Conservation (phyloP, 2,329 filamentous ascomycete genomes). For the Penicillium sp. region DNA sequence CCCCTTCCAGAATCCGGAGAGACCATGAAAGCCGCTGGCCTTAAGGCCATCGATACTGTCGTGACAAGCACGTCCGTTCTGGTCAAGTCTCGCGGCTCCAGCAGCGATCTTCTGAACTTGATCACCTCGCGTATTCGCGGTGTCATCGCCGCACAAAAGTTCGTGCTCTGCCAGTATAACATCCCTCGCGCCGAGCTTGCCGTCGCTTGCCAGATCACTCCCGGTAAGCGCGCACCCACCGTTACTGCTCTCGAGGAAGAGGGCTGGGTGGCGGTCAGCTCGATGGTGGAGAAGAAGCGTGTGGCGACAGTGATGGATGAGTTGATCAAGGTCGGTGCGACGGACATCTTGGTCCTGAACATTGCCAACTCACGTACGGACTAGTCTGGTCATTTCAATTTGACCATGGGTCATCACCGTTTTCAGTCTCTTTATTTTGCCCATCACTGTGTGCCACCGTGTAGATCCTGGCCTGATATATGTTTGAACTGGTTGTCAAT, state of each 20-base stretch:
- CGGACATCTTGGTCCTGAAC: constrained; percentile 77
- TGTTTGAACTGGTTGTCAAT: constrained; percentile 5
- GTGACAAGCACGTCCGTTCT: constrained; percentile 81
- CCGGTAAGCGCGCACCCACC: constrained; percentile 88
- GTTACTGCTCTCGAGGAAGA: constrained; percentile 82
- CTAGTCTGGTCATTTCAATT: constrained; percentile 15
- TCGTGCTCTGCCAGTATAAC: constrained; percentile 95
- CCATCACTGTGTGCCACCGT: constrained; percentile 1
- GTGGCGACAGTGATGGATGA: constrained; percentile 85
- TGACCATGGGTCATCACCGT: background rate
- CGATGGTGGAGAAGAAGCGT: constrained; percentile 85
- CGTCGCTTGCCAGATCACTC: constrained; percentile 70
- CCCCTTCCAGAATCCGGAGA: constrained; percentile 74
- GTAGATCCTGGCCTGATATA: background rate
- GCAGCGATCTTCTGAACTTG: constrained; percentile 73
- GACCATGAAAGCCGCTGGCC: constrained; percentile 92
- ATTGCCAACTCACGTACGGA: constrained; percentile 70
- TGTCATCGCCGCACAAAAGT: constrained; percentile 91
- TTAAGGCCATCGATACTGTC: constrained; percentile 92
- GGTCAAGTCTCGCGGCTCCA: constrained; percentile 81
- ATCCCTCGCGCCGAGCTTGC: constrained; percentile 64
- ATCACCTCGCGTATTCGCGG: constrained; percentile 83
- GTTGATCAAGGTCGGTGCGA: constrained; percentile 66
- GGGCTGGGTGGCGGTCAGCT: constrained; percentile 88
- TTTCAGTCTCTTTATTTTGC: constrained; percentile 1